Evolutionary conservation across 495 filamentous ascomycete species (phyloP).

Genomic region (Podospora appendiculata): DNA sequence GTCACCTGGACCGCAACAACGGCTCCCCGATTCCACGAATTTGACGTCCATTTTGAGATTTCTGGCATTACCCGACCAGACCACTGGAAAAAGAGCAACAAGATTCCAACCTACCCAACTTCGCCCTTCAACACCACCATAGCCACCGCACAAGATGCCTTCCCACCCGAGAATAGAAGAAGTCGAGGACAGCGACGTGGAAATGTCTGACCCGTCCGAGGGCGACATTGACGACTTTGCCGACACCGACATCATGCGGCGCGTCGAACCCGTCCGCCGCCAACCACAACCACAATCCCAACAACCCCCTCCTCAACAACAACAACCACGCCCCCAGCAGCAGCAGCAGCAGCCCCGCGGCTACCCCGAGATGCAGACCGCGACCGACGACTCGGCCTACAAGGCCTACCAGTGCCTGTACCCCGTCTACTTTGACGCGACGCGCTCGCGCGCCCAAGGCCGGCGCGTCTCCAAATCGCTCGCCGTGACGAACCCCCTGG

Average conservation of each 20-base stretch:
- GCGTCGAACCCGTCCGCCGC: conserved; percentile 3
- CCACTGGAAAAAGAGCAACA: too few relatives aligned
- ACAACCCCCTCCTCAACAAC: conserved; percentile 5
- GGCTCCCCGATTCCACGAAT: too few relatives aligned
- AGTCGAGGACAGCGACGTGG: conserved; percentile 69
- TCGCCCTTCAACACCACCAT: conserved; percentile 3
- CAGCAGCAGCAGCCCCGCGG: conserved; percentile 10
- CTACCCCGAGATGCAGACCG: conserved; percentile 28
- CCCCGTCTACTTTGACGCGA: conserved; percentile 85
- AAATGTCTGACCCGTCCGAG: conserved; percentile 69
- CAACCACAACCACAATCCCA: conserved; percentile 9
- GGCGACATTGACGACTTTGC: conserved; percentile 53
- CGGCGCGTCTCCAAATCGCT: conserved; percentile 63
- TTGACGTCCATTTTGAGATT: too few relatives aligned
- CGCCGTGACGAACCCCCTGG: conserved; percentile 80
- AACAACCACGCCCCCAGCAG: conserved; percentile 5
- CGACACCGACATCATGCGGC: conserved; percentile 37
- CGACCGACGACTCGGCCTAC: conserved; percentile 50
- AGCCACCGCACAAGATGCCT: conserved; percentile 45
- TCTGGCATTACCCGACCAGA: too few relatives aligned
- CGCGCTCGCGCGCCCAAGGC: conserved; percentile 66
- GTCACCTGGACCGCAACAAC: too few relatives aligned
- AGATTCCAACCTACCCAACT: background rate
- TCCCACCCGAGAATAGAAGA: conserved; percentile 85
- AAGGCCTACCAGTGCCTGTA: conserved; percentile 83